Base-by-base conservation (phyloP, 768 basidiomycete genomes). In the Epithele typhae region DNA sequence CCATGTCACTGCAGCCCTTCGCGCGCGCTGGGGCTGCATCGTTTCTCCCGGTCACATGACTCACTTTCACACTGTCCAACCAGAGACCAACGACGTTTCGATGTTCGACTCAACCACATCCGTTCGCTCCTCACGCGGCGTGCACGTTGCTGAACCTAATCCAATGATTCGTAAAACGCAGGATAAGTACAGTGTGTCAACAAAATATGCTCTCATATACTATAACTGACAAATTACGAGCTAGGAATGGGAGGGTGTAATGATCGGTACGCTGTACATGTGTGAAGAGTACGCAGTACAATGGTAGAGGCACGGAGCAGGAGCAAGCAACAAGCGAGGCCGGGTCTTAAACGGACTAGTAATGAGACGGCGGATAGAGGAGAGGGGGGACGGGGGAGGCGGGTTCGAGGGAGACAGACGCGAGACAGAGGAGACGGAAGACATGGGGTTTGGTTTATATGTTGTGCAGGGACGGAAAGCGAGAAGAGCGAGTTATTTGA, bases 101-200 rank as follows among this genome's bases (percentile, higher is more conserved):
- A n/a, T n/a, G n/a, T n/a, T n/a, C n/a, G n/a, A n/a, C n/a, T n/a
- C n/a, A n/a, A n/a, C n/a, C n/a, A n/a, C n/a, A n/a, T n/a, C n/a
- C n/a, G n/a, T n/a, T n/a, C n/a, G n/a, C n/a, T n/a, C n/a, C n/a
- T n/a, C n/a, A n/a, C n/a, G n/a, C n/a, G n/a, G n/a, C n/a, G n/a
- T n/a, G n/a, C n/a, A n/a, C n/a, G n/a, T 24, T 48, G 47, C 52
- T 53, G 52, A 27, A 48, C 47, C 47, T 46, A 49, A 59, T 49
- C 53, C 46, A 52, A 53, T 46, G 55, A 53, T 53, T 35, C 48
- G 52, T 59, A 56, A 55, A 59, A 59, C 59, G 63, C 60, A 58
- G 72, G 76, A 79, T 76, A 78, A 82, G 79, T 84, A 84, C 81
- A 83, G 72, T 76, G 75, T 77, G 75, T 75, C 75, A 78, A 77